Evolutionary conservation across 2,329 filamentous ascomycete genomes (phyloP).

Genomic region (Trichoderma atrobrunneum): DNA sequence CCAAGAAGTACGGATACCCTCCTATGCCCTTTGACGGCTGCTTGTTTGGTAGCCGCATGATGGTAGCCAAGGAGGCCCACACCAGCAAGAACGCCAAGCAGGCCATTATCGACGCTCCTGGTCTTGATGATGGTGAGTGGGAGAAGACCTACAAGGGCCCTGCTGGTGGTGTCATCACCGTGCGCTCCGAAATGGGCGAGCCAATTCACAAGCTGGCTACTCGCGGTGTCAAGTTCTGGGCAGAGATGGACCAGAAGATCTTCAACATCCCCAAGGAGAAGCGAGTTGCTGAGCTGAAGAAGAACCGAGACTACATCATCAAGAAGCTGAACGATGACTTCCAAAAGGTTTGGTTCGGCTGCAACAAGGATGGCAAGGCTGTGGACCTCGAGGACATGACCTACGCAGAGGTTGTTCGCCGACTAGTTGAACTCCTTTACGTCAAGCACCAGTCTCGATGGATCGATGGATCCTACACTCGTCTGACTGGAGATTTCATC

Average conservation of each 20-base stretch:
- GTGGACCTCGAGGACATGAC: slow-evolving; percentile 96
- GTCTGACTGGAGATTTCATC: slow-evolving; percentile 90
- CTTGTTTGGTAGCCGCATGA: slow-evolving; percentile 87
- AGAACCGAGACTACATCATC: slow-evolving; percentile 87
- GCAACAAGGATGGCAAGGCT: slow-evolving; percentile 74
- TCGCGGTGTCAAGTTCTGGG: slow-evolving; percentile 93
- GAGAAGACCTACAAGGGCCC: slow-evolving; percentile 90
- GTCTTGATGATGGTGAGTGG: slow-evolving; percentile 80
- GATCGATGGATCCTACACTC: slow-evolving; percentile 83
- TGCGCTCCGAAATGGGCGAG: slow-evolving; percentile 98
- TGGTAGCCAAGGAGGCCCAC: slow-evolving; percentile 89
- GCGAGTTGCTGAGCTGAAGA: slow-evolving; percentile 81
- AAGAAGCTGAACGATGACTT: slow-evolving; percentile 94
- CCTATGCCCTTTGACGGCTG: slow-evolving; percentile 94
- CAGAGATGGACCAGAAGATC: slow-evolving; percentile 98
- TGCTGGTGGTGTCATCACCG: slow-evolving; percentile 91
- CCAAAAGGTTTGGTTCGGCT: slow-evolving; percentile 95
- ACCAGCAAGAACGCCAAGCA: slow-evolving; percentile 86
- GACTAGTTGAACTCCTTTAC: slow-evolving; percentile 87
- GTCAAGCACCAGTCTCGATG: slow-evolving; percentile 87
- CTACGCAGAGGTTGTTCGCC: slow-evolving; percentile 80
- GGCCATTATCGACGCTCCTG: slow-evolving; percentile 82
- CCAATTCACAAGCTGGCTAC: slow-evolving; percentile 99
- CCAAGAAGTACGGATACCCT: slow-evolving; percentile 80
- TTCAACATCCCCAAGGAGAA: slow-evolving; percentile 96